Percentiles rank a stretch among this genome's conserved stretches.
phyloP scores from a whole-genome alignment of 1,284 basidiomycete species.

The Dichomitus squalens region DNA sequence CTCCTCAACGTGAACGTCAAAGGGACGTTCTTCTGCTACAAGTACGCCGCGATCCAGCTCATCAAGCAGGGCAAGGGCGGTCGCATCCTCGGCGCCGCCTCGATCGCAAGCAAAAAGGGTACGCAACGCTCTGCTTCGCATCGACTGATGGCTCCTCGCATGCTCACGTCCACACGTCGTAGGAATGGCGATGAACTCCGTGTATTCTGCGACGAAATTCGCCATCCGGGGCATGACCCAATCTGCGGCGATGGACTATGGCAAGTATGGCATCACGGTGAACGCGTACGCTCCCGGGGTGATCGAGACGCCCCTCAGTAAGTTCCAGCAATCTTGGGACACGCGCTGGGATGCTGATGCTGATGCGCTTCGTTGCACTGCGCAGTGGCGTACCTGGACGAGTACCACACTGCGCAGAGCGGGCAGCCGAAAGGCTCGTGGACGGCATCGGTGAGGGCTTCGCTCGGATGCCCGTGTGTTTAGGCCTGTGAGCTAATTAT shows the following conservation, averaged over 20 bases:
- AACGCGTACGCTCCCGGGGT: conserved; percentile 27
- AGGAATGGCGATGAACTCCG: conserved; percentile 15
- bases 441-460: conserved; percentile 46
- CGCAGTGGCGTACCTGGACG: conserved; percentile 17
- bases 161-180: background rate
- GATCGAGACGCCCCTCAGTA: conserved; percentile 24
- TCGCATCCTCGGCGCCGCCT: conserved; percentile 36
- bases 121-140: background rate
- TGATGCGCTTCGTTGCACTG: background rate
- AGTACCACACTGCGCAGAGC: conserved; percentile 24
- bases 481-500: background rate
- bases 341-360: too few species aligned
- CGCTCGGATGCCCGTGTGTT: too few species aligned
- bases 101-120: conserved; percentile 30
- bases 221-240: conserved; percentile 27
- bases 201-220: conserved; percentile 28
- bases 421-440: conserved; percentile 42
- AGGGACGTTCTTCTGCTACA: conserved; percentile 38
- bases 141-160: too few species aligned
- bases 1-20: conserved; percentile 34
- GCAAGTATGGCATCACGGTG: conserved; percentile 27
- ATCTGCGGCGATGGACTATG: conserved; percentile 26
- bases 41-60: conserved; percentile 38
- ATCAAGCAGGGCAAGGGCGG: conserved; percentile 38
- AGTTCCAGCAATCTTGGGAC: background rate